phyloP scores from a whole-genome alignment of 2,329 filamentous ascomycete genomes.

The Pestalotiopsis sp. region DNA sequence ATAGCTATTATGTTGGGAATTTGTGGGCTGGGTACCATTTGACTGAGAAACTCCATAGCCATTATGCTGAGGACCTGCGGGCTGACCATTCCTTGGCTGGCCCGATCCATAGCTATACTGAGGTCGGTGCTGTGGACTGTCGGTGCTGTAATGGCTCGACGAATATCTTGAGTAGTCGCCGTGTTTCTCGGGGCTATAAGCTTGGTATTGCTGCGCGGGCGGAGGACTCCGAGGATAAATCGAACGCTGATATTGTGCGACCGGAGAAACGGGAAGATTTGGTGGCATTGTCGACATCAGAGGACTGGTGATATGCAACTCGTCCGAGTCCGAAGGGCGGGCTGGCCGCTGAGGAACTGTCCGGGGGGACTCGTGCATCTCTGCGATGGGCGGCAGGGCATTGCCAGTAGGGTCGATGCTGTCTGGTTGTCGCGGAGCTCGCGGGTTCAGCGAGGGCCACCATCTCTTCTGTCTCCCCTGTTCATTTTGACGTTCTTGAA shows the following conservation, averaged over 20 bases:
- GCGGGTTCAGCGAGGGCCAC: background rate
- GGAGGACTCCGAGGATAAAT: too few species aligned
- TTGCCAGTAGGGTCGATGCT: background rate
- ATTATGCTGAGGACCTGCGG: background rate
- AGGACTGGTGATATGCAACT: background rate
- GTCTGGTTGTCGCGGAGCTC: background rate
- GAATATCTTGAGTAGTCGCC: conserved; percentile 2
- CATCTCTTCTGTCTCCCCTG: background rate
- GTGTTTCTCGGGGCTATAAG: conserved; percentile 2
- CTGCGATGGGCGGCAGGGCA: background rate
- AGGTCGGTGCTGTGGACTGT: background rate
- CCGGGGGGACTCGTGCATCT: background rate
- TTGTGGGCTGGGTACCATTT: background rate
- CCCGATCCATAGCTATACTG: background rate
- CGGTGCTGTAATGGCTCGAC: background rate
- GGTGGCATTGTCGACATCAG: background rate
- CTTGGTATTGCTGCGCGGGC: background rate
- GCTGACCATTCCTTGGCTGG: background rate
- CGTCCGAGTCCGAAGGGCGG: background rate
- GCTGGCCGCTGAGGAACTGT: background rate
- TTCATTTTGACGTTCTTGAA: background rate
- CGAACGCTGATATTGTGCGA: background rate
- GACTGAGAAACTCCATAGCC: background rate
- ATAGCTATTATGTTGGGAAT: background rate
- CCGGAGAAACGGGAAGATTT: background rate